Evolutionary conservation across 768 basidiomycete species (phyloP).

Genomic region (Pleurotus tuber-regium): DNA sequence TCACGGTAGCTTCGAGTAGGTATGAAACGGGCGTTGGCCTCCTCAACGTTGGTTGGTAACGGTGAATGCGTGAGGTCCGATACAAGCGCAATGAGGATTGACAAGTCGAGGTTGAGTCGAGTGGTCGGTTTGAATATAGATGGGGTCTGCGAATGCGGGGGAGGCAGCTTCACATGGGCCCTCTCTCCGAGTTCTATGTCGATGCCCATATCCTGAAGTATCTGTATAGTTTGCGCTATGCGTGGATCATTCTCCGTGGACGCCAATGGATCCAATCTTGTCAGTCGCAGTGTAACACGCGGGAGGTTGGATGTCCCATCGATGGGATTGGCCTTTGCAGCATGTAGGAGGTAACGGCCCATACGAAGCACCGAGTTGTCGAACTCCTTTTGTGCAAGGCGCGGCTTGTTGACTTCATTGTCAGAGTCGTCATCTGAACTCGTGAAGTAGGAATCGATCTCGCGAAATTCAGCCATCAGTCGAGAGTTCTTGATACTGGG

Average conservation of each 20-base stretch:
- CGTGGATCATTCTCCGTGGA: conserved; percentile 44
- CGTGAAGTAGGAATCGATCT: conserved; percentile 79
- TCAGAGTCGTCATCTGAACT: conserved; percentile 53
- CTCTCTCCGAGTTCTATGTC: conserved; percentile 66
- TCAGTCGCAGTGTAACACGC: conserved; percentile 60
- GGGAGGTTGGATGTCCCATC: conserved; percentile 38
- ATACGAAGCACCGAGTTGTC: conserved; percentile 75
- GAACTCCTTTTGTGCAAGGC: conserved; percentile 49
- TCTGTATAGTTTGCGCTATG: conserved; percentile 55
- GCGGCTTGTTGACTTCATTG: conserved; percentile 37
- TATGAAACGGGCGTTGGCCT: conserved; percentile 63
- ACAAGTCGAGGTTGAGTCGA: conserved; percentile 79
- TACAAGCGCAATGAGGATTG: conserved; percentile 78
- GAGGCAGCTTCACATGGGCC: conserved; percentile 20
- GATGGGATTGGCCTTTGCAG: conserved; percentile 58
- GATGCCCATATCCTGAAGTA: conserved; percentile 60
- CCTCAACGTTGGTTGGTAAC: conserved; percentile 54
- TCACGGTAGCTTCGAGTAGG: conserved; percentile 55
- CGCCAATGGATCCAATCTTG: conserved; percentile 55
- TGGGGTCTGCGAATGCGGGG: conserved; percentile 11
- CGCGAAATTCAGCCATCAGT: conserved; percentile 76
- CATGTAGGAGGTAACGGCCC: conserved; percentile 63
- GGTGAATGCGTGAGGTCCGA: conserved; percentile 79
- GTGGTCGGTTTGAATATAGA: conserved; percentile 44
- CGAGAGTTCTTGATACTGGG: conserved; percentile 73